Conservation (phyloP, 2,329 filamentous ascomycete genomes). For the Geosmithia morbida region DNA sequence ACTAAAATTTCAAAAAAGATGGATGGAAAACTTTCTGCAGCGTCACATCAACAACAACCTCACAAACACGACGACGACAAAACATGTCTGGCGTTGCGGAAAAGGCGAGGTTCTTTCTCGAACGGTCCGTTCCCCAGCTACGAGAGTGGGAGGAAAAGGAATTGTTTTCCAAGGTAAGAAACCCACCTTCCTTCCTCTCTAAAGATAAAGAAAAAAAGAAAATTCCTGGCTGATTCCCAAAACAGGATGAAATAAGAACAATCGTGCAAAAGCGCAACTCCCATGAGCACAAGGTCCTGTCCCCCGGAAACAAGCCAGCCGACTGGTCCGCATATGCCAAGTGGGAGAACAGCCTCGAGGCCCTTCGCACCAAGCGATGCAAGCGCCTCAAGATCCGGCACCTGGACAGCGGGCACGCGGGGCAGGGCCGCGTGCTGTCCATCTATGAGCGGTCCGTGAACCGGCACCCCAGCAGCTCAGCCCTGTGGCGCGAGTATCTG, state of each 20-base stretch:
- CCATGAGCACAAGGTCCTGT: conserved; percentile 82
- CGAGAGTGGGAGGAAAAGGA: conserved; percentile 86
- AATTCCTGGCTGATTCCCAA: conserved; percentile 1
- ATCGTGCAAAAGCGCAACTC: conserved; percentile 85
- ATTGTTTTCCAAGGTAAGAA: conserved; percentile 63
- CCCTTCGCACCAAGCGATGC: conserved; percentile 68
- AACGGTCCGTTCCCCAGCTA: conserved; percentile 82
- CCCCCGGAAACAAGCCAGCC: conserved; percentile 57
- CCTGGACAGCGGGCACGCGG: conserved; percentile 49
- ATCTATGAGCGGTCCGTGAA: conserved; percentile 77
- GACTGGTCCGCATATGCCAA: conserved; percentile 77
- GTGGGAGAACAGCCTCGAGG: conserved; percentile 57
- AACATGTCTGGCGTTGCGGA: conserved; percentile 74
- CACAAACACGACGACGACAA: background rate
- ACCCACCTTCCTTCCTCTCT: background rate
- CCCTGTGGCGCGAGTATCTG: conserved; percentile 83
- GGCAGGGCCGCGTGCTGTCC: conserved; percentile 73
- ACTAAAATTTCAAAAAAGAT: conserved; percentile 5
- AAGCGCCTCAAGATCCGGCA: conserved; percentile 63
- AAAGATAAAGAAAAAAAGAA: background rate
- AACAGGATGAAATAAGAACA: conserved; percentile 72
- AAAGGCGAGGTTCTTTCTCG: conserved; percentile 89
- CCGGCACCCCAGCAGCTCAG: conserved; percentile 69
- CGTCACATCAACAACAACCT: too few species aligned
- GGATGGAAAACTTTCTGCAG: background rate